These are phyloP conservation scores for Fusarium paranaense DNA, from an alignment of 2,329 filamentous ascomycete genomes.

Conservation along the genomic window DNA sequence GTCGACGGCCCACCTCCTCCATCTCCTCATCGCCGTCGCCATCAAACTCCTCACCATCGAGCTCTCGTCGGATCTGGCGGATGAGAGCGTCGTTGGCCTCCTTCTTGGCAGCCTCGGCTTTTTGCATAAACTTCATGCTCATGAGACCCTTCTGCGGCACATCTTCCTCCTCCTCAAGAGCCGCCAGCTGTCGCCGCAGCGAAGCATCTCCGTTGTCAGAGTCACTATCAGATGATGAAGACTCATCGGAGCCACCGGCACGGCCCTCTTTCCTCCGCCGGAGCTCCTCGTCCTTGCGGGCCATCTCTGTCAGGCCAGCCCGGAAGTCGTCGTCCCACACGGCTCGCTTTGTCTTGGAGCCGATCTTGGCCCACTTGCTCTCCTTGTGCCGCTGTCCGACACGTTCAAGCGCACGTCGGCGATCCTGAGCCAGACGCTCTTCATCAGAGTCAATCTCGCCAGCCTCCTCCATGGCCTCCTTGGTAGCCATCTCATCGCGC, in stretches of 20 bases:
- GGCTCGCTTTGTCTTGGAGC: slow-evolving; percentile 81
- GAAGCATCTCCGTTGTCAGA: slow-evolving; percentile 69
- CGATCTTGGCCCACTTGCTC: slow-evolving; percentile 91
- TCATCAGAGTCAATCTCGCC: slow-evolving; percentile 74
- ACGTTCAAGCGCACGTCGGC: slow-evolving; percentile 82
- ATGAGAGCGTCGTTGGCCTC: slow-evolving; percentile 84
- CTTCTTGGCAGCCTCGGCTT: slow-evolving; percentile 82
- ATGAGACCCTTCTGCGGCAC: slow-evolving; percentile 75
- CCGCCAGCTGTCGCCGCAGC: slow-evolving; percentile 60
- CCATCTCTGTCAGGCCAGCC: slow-evolving; percentile 82
- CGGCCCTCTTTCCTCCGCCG: slow-evolving; percentile 83
- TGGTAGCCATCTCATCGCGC: slow-evolving; percentile 64
- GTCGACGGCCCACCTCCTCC: slow-evolving; percentile 74
- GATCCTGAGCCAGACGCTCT: slow-evolving; percentile 74
- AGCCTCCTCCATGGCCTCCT: slow-evolving; percentile 65
- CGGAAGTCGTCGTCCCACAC: slow-evolving; percentile 92
- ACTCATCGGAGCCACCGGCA: slow-evolving; percentile 60
- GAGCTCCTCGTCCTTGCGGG: slow-evolving; percentile 83
- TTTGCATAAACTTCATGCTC: slow-evolving; percentile 94
- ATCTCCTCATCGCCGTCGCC: slow-evolving; percentile 65
- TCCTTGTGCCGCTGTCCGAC: slow-evolving; percentile 88
- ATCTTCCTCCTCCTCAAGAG: slow-evolving; percentile 60
- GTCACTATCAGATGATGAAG: slow-evolving; percentile 64
- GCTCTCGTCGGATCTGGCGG: slow-evolving; percentile 75
- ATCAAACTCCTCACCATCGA: slow-evolving; percentile 71